Evolutionary conservation across 345 rosid genomes (phyloP).

Genomic region (Eutrema japonicum): DNA sequence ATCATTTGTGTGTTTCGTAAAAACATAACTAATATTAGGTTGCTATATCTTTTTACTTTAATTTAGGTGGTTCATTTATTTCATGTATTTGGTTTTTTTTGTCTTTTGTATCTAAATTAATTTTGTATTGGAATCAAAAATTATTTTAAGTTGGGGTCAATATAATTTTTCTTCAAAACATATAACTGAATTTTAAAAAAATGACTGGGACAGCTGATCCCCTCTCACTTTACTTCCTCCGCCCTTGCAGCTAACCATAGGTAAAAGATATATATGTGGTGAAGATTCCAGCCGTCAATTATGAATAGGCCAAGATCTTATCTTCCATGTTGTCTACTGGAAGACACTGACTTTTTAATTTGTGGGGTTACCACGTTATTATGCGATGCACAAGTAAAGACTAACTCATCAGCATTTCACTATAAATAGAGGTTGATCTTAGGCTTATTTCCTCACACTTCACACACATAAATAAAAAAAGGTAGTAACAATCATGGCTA

Average conservation of each 20-base stretch:
- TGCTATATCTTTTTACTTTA: too few relatives aligned
- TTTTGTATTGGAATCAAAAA: too few relatives aligned
- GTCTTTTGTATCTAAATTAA: too few relatives aligned
- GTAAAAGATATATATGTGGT: background rate
- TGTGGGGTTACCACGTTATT: background rate
- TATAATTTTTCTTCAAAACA: too few relatives aligned
- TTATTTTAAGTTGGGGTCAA: too few relatives aligned
- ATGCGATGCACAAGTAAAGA: background rate
- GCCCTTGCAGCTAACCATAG: background rate
- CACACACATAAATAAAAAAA: background rate
- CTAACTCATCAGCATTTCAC: background rate
- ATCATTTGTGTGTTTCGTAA: too few relatives aligned
- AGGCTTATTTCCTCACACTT: conserved; percentile 6
- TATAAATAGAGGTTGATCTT: conserved; percentile 23
- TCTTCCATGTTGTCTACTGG: background rate
- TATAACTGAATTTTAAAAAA: too few relatives aligned
- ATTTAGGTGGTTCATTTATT: too few relatives aligned
- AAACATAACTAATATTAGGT: too few relatives aligned
- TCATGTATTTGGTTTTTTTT: too few relatives aligned
- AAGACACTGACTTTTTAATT: background rate
- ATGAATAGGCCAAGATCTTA: background rate
- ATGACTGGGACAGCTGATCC: too few relatives aligned
- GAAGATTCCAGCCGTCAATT: background rate
- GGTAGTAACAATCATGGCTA: conserved; percentile 5
- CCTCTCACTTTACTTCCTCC: too few relatives aligned